Conservation (phyloP, 805 yeast genomes). For the Yueomyces sp. region DNA sequence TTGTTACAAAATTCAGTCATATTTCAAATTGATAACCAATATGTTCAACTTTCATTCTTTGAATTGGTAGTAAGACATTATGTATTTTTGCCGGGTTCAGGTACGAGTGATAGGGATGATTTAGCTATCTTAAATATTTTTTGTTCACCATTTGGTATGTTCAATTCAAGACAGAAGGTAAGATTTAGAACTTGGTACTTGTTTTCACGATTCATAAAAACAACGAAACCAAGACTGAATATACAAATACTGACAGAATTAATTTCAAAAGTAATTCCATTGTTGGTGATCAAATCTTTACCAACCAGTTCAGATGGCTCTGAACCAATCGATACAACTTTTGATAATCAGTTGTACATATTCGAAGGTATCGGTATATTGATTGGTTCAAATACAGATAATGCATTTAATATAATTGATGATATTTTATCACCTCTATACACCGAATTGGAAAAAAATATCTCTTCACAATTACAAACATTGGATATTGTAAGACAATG, state of each 20-base stretch:
- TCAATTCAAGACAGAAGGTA: constrained; percentile 59
- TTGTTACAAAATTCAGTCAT: constrained; percentile 22
- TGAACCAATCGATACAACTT: constrained; percentile 36
- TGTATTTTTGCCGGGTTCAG: constrained; percentile 28
- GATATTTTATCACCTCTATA: constrained; percentile 65
- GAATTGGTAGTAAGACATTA: constrained; percentile 77
- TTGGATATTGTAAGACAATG: constrained; percentile 49
- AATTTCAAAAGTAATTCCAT: constrained; percentile 45
- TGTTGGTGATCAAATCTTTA: constrained; percentile 40
- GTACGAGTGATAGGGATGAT: constrained; percentile 29
- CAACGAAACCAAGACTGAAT: constrained; percentile 54
- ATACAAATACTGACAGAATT: constrained; percentile 39
- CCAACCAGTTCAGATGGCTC: constrained; percentile 23
- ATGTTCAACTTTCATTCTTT: constrained; percentile 68
- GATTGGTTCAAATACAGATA: constrained; percentile 36
- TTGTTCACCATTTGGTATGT: constrained; percentile 69
- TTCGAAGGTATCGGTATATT: constrained; percentile 81
- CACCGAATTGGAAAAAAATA: constrained; percentile 52
- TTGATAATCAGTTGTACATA: constrained; percentile 67
- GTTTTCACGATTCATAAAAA: constrained; percentile 67
- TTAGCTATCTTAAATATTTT: constrained; percentile 64
- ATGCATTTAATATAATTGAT: constrained; percentile 38
- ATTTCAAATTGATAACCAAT: constrained; percentile 54
- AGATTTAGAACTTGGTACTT: constrained; percentile 83
- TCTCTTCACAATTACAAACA: constrained; percentile 31